Conservation (phyloP, 306 rosid genomes). For the Senna tora region DNA sequence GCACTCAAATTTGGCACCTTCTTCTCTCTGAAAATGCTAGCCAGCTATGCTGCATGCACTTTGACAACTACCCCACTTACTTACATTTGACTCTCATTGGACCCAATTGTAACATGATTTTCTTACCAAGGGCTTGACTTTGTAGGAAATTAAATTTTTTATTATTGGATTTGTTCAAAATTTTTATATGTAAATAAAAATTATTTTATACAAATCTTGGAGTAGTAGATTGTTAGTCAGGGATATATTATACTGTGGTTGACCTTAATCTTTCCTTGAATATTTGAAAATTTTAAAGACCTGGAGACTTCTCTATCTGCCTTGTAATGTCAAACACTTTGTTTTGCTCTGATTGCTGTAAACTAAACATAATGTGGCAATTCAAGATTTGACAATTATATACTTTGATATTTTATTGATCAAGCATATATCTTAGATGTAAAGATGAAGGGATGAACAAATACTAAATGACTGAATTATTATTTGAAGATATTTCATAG, state of each 20-base stretch:
- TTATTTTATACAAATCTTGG: too few relatives aligned
- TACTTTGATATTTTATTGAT: not conserved
- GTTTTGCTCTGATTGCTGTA: not conserved
- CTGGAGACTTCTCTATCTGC: not conserved
- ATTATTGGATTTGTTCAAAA: too few relatives aligned
- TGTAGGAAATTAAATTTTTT: too few relatives aligned
- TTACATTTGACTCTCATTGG: constrained; percentile 36
- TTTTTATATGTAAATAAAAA: too few relatives aligned
- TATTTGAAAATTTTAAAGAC: not conserved
- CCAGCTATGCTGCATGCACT: constrained; percentile 49
- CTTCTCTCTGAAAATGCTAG: constrained; percentile 35
- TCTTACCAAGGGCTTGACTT: too few relatives aligned
- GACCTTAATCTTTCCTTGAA: not conserved
- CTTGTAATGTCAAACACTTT: constrained; percentile 10
- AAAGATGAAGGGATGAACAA: not conserved
- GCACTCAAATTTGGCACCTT: constrained; percentile 37
- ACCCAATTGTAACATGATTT: not conserved
- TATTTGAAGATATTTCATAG: not conserved
- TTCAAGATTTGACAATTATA: not conserved
- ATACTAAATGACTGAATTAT: not conserved
- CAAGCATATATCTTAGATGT: not conserved
- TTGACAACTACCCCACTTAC: constrained; percentile 25
- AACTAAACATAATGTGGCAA: not conserved
- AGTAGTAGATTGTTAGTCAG: not conserved
- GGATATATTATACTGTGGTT: not conserved